Base-by-base conservation (phyloP, 108 stramenopile species). In the Cyclostephanos invisitatus region DNA sequence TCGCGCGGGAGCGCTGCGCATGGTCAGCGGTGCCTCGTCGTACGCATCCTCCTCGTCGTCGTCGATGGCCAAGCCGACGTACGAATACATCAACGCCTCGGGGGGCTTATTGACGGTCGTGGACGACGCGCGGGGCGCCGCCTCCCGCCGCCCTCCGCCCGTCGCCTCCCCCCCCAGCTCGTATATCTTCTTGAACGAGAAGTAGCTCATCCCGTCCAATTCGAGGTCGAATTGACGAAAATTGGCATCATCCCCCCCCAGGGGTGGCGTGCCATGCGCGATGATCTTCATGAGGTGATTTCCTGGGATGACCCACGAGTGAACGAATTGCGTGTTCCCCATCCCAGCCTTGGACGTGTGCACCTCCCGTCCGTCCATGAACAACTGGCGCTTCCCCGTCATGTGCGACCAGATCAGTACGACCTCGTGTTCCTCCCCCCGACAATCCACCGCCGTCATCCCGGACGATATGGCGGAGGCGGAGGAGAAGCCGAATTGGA, bases 131-230 rank as follows among this genome's bases (percentile, higher is more conserved):
- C 1, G 44, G 44, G 44, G 44, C 14, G 27, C 14, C 24, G 6
- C 58, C 47, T 6, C 22, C 40, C 28, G 59, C 28, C 37, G 21
- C 44, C 38, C 40, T 32, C 38, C 40, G 3, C 37, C 44, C 44
- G 36, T 14, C 9, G 36, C 22, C 42, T 35, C 42, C 21, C 94
- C 95, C 22, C 94, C 95, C 22, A 96, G 67, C 77, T 96, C 82
- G 67, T 79, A 96, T 56, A 96, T 86, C 36, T 85, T 82, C 53
- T 87, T 87, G 80, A 96, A 84, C 35, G 82, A 62, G 62, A 84
- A 92, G 75, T 84, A 94, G 51, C 85, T 82, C 68, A 87, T 72
- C 15, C 92, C 92, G 67, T 96, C 91, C 29, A 96, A 62, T 32
- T 70, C 55, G 54, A 96, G 68, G 70, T 96, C 92, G 68, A 91